These are phyloP conservation scores for Dimargaris verticillata DNA, from an alignment of 192 early-diverging fungal genomes.

Conservation along the genomic window DNA sequence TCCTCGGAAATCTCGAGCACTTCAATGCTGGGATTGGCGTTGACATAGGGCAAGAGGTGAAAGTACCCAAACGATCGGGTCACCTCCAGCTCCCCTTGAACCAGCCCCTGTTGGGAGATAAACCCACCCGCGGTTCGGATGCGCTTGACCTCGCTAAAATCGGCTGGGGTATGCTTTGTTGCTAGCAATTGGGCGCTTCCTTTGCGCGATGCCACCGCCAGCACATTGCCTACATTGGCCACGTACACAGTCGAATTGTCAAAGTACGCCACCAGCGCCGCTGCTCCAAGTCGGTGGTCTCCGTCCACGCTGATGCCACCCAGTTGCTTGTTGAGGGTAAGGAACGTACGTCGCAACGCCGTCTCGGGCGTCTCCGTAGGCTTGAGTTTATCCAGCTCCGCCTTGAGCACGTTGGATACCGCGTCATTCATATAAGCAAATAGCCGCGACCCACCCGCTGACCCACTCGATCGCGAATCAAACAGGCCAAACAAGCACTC, in stretches of 20 bases:
- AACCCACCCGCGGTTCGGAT: conserved; percentile 68
- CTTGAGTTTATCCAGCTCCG: conserved; percentile 55
- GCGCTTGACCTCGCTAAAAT: conserved; percentile 47
- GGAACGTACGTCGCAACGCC: conserved; percentile 67
- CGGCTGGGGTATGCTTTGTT: conserved; percentile 51
- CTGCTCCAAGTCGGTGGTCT: conserved; percentile 47
- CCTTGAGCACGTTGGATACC: conserved; percentile 44
- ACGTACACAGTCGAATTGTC: conserved; percentile 60
- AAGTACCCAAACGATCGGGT: conserved; percentile 80
- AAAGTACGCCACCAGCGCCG: conserved; percentile 65
- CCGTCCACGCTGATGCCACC: conserved; percentile 24
- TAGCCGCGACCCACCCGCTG: conserved; percentile 24
- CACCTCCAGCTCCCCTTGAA: conserved; percentile 59
- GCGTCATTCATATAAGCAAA: conserved; percentile 56
- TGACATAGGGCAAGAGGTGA: conserved; percentile 61
- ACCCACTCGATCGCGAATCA: conserved; percentile 42
- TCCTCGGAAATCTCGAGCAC: conserved; percentile 55
- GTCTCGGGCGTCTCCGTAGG: conserved; percentile 37
- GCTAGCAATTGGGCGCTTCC: conserved; percentile 51
- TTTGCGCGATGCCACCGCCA: conserved; percentile 60
- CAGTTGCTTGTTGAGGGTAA: conserved; percentile 66
- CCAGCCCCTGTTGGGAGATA: conserved; percentile 51
- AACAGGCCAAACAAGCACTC: conserved; percentile 81
- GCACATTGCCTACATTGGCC: conserved; percentile 72
- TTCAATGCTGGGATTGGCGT: conserved; percentile 66